Base-by-base conservation (phyloP, 192 early-diverging fungal species). In the Backusella circina region DNA sequence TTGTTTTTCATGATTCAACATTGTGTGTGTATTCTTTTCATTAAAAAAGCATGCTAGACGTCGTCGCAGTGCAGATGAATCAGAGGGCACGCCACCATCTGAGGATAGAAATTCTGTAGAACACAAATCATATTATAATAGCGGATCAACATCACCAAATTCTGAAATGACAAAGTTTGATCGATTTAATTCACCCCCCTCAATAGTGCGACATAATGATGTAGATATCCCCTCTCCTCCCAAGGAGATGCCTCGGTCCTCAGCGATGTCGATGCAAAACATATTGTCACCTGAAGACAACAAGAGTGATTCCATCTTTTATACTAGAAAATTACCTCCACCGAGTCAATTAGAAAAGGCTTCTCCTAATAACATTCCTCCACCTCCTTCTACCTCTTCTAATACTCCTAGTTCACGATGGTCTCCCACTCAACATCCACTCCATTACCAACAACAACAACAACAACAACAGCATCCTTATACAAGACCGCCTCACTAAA, bases 221-320 rank as follows among this genome's bases (percentile, higher is more conserved):
- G n/a, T 28, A 1, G n/a, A n/a, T 21, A 57, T 16, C 2, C 16
- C 28, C 8, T 31, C 65, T 37, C 36, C 67, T 32, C 67, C 67
- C 23, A 35, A 69, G 36, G 33, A 39, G 16, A 26, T 39, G 10
- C 35, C 35, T 69, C 37, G 69, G 13, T 44, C 69, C 8, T 70
- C 69, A 16, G 35, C 69, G 5, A 70, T 70, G 69, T 70, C 69
- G 37, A 70, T 70, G 69, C 23, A 70, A 32, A 70, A 70, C 16
- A 70, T 70, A 9, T 18, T 70, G 23, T 70, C 69, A 26, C 38
- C 33, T 70, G 38, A 70, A 47, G 37, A 41, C 4, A 61, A 26
- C 23, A 61, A 61, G 9, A 28, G 12, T 47, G n/a, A 21, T 23
- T 70, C 69, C 39, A 44, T 70, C 3, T 70, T 70, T 28, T 41